phyloP scores from a whole-genome alignment of 306 rosid genomes.

The Corylus americana region DNA sequence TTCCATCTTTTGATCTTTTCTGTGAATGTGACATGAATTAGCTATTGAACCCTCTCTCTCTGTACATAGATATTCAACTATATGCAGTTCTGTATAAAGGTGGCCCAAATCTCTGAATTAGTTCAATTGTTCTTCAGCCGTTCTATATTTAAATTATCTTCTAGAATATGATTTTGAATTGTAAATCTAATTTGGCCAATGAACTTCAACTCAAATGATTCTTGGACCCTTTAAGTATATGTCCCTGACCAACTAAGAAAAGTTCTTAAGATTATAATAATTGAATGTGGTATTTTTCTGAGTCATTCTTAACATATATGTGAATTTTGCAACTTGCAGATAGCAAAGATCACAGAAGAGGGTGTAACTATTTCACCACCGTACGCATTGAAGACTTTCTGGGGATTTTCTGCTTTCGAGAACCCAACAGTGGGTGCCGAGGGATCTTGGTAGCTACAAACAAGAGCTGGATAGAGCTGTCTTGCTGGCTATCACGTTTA shows the following conservation, averaged over 20 bases:
- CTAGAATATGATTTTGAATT: not conserved
- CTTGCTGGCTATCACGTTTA: not conserved
- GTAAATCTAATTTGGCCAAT: not conserved
- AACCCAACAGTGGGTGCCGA: constrained; percentile 83
- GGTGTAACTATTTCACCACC: constrained; percentile 67
- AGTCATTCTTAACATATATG: not conserved
- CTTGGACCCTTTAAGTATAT: not conserved
- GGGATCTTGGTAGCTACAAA: constrained; percentile 71
- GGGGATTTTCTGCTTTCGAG: constrained; percentile 77
- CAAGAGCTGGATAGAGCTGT: not conserved
- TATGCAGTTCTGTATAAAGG: not conserved
- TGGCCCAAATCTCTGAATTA: not conserved
- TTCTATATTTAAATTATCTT: not conserved
- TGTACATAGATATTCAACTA: not conserved
- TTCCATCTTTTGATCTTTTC: not conserved
- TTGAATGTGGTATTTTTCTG: not conserved
- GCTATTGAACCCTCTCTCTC: not conserved
- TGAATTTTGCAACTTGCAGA: constrained; percentile 51
- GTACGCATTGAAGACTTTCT: constrained; percentile 78
- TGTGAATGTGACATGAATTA: not conserved
- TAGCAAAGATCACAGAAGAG: constrained; percentile 76
- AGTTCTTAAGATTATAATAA: not conserved
- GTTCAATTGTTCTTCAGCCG: not conserved
- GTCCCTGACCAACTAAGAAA: no score
- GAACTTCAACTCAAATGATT: not conserved